Base-by-base conservation (phyloP, 371 early-diverging fungal species). In the Pancytospora epiphaga region DNA sequence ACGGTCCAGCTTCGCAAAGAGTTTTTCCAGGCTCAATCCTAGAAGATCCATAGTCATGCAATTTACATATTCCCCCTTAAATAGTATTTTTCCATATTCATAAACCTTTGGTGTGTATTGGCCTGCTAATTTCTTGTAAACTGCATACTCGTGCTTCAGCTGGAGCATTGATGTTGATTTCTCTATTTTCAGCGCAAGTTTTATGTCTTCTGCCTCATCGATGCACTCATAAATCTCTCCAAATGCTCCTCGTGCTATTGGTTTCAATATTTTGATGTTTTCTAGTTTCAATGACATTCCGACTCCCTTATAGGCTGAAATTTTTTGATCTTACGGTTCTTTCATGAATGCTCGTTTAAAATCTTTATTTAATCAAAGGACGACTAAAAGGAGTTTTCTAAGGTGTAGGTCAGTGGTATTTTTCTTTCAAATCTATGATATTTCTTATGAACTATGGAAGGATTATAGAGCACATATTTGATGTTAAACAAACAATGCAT, bases 231-330 rank as follows among this genome's bases (percentile, higher is more conserved):
- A 95, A 75, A 97, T 94, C 77, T 95, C 95, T 50, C 99, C 99
- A 86, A 96, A 98, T 27, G 92, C 90, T 67, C 98, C 98, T 43
- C 90, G 88, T 51, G 95, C 95, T 80, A 98, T 92, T 85, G 94
- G 94, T 62, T 90, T 86, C 52, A 91, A 90, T 71, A 98, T 67
- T 63, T 91, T 94, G 88, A 79, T 89, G 89, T 84, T 43, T 15
- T 15, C 15, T 43, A 22, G 15, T 43, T 43, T 43, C 47, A 43
- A n/a, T n/a, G n/a, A n/a, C n/a, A n/a, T n/a, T n/a, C n/a, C n/a
- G n/a, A n/a, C n/a, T n/a, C n/a, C n/a, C n/a, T n/a, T n/a, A n/a
- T n/a, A n/a, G n/a, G n/a, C n/a, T n/a, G n/a, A n/a, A n/a, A n/a
- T n/a, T n/a, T n/a, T n/a, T n/a, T n/a, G n/a, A n/a, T n/a, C n/a